Evolutionary conservation across 2,329 filamentous ascomycete species (phyloP), one percentile per base, ranked within the genome.

Genomic region (Fusarium liriodendri): DNA sequence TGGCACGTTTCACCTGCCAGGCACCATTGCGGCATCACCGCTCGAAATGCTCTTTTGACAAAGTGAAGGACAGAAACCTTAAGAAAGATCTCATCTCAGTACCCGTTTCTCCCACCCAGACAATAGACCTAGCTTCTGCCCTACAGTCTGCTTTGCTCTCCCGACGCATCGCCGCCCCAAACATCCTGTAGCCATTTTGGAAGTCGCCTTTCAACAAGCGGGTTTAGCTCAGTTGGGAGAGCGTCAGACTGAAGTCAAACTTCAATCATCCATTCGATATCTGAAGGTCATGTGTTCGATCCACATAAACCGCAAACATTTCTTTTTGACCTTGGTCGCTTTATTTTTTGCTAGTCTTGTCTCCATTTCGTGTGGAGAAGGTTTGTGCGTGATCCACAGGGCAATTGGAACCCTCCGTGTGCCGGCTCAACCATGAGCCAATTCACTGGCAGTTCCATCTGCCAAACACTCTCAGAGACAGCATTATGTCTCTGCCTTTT

Each of bases 161-260:
- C n/a, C 20, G 5, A 25, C 22, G 42, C 42, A 47, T 18, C 47
- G 16, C 25, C 25, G 47, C 13, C 10, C 18, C 16, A 32, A 52
- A 29, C 47, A 32, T 50, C 47, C 47, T 52, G 25, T 52, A 52
- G 47, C 10, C 27, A 13, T n/a, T 52, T 52, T 52, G 47, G 18
- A 32, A 32, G 6, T 14, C 47, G 27, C n/a, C 27, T 52, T 20
- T 20, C 47, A 52, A 52, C 47, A 74, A 76, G 73, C 77, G 77
- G 77, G 77, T 78, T 78, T 78, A 78, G 77, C 77, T 78, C 77
- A 78, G 77, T 79, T 78, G 77, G 77, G 76, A 77, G 77, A 74
- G 72, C 72, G 72, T 74, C 72, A 74, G 72, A 75, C 72, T 74
- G 72, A 74, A 74, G 72, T 62, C 29, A 72, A 72, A 74, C 72